These are phyloP conservation scores for Ogataea kodamae DNA, from an alignment of 805 yeast genomes.

Conservation along the genomic window DNA sequence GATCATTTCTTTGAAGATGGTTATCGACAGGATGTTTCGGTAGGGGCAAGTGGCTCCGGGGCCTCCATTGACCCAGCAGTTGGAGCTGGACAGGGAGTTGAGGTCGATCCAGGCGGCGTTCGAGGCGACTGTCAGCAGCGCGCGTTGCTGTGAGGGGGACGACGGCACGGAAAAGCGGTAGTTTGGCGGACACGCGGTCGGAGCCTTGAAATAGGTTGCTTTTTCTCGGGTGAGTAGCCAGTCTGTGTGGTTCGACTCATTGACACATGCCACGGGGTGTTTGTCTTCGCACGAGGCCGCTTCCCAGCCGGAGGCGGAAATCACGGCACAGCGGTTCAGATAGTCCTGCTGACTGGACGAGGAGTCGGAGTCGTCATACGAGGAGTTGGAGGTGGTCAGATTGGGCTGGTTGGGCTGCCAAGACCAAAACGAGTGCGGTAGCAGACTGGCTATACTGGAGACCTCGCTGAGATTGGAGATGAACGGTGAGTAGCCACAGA, in stretches of 20 bases:
- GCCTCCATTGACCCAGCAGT: conserved; percentile 88
- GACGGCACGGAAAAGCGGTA: conserved; percentile 45
- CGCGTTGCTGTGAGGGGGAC: conserved; percentile 44
- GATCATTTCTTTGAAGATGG: conserved; percentile 59
- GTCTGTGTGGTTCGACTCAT: conserved; percentile 33
- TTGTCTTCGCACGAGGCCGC: conserved; percentile 63
- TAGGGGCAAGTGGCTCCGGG: conserved; percentile 78
- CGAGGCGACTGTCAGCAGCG: conserved; percentile 22
- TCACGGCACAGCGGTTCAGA: conserved; percentile 39
- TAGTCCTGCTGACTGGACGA: conserved; percentile 18
- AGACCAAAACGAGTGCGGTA: conserved; percentile 57
- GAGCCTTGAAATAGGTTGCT: conserved; percentile 44
- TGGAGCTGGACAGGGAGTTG: conserved; percentile 67
- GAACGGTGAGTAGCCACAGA: conserved; percentile 67
- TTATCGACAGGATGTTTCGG: conserved; percentile 47
- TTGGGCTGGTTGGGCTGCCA: conserved; percentile 65
- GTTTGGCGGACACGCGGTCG: conserved; percentile 25
- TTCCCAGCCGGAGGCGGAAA: conserved; percentile 51
- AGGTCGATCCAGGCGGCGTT: conserved; percentile 67
- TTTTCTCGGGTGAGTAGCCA: conserved; percentile 41
- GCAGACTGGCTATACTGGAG: conserved; percentile 29
- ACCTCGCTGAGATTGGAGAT: conserved; percentile 39
- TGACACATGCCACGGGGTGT: conserved; percentile 55
- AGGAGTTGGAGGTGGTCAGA: conserved; percentile 10
- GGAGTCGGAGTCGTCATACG: not conserved